Conservation (phyloP, 1,139 yeast genomes). For the Magnusiomyces suaveolens region DNA sequence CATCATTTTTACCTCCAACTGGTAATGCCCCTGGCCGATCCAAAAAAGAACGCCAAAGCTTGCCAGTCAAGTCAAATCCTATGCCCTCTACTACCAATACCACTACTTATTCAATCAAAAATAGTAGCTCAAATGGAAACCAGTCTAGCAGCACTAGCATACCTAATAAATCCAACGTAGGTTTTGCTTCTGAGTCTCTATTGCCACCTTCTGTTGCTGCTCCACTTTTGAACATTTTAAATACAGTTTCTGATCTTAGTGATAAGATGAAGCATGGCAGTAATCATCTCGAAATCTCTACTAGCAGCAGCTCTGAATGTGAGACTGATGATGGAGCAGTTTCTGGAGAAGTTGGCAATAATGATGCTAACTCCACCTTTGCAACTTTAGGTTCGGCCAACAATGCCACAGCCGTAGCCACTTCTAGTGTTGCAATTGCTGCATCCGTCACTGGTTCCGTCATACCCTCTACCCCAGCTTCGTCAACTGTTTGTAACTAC, state of each 20-base stretch:
- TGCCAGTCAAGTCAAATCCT: neutral
- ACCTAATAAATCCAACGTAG: neutral
- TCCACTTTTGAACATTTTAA: neutral
- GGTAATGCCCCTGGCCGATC: neutral
- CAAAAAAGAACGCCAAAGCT: neutral
- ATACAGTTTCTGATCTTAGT: neutral
- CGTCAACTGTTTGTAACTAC: constrained; percentile 9
- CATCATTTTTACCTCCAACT: neutral
- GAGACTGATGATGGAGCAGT: neutral
- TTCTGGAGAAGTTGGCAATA: neutral
- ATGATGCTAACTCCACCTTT: neutral
- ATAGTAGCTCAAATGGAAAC: neutral
- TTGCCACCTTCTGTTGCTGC: neutral
- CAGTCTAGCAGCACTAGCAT: neutral
- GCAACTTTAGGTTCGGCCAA: neutral
- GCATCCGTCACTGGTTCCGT: neutral
- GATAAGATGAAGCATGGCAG: neutral
- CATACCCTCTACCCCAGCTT: neutral
- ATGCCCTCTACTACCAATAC: neutral
- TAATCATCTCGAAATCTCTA: neutral
- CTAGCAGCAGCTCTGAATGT: neutral
- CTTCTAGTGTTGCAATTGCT: neutral
- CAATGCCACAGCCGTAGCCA: neutral
- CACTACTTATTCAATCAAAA: neutral
- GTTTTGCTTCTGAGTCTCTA: neutral